Evolutionary conservation across 2,329 filamentous ascomycete genomes (phyloP), one percentile per base, ranked within the genome.

Genomic region (Cryphonectria naterciae): DNA sequence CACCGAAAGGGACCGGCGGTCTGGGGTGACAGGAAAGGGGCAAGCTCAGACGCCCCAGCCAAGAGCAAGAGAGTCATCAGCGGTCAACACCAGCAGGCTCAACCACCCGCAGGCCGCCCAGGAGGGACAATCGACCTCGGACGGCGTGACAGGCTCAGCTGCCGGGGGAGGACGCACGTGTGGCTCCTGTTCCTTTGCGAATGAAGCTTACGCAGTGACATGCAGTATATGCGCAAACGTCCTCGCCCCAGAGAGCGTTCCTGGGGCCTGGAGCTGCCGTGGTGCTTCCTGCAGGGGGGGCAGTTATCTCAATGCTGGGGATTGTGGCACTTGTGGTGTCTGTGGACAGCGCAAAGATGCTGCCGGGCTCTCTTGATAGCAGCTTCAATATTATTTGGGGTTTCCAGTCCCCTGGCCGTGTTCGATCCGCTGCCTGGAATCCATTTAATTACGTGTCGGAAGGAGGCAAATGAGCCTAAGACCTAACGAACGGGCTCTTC

Each of bases 151-250:
- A 11, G 52, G 35, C 54, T 17, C 28, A 46, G 43, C 22, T 19
- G 41, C 56, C 39, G 35, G 22, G 28, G 60, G 62, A 22, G 37
- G 37, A 39, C 56, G 39, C 37, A 68, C 72, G 65, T 92, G 92
- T 76, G 81, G 85, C 0, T 83, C 92, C 68, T 97, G 93, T 79
- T 94, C 92, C 0, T 87, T 92, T 66, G 81, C 82, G 66, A 95
- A 94, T 77, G 81, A 85, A 7, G 64, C 77, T 0, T 76, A 77
- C 11, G 82, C 87, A 10, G 79, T 89, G 2, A 92, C 88, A 4
- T 96, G 93, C 78, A 80, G 80, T 10, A 85, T 91, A 68, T 96
- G 93, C 78, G 86, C 89, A 35, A 89, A 95, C 74, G 92, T 95
- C 1, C 81, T 95, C 2, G 84, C 87, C 61, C 80, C 84, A 0